Conservation (phyloP, 345 rosid species). For the Hypericum perforatum region DNA sequence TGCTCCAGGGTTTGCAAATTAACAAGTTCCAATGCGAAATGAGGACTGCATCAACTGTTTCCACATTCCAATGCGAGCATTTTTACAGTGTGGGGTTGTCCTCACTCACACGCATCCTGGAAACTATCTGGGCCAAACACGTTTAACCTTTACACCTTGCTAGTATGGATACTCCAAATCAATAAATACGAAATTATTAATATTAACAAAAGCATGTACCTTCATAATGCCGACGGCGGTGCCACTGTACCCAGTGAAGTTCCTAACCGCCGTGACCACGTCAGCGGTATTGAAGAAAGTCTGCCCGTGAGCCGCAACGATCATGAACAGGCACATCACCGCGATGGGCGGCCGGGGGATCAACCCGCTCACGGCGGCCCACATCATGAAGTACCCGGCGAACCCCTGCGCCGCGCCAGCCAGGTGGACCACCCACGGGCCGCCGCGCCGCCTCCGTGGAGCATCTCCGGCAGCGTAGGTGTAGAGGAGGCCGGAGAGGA, state of each 20-base stretch:
- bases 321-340: constrained; percentile 62
- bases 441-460: constrained; percentile 19
- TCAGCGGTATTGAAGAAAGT: constrained; percentile 67
- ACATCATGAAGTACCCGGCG: constrained; percentile 64
- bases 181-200: background rate
- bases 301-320: constrained; percentile 60
- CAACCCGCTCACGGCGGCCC: constrained; percentile 73
- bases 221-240: constrained; percentile 37
- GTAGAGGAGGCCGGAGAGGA: constrained; percentile 73
- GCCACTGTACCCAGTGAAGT: constrained; percentile 62
- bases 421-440: constrained; percentile 68
- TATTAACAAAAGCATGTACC: constrained; percentile 11
- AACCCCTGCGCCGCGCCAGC: constrained; percentile 64
- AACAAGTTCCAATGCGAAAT: too few species aligned
- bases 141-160: too few species aligned
- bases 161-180: too few species aligned
- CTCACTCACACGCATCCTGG: too few species aligned
- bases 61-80: too few species aligned
- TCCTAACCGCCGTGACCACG: constrained; percentile 66
- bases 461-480: constrained; percentile 28
- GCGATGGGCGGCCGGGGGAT: constrained; percentile 54
- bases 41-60: too few species aligned
- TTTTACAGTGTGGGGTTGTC: too few species aligned
- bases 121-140: too few species aligned
- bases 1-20: too few species aligned